Percentiles rank a stretch among this genome's conserved stretches.
Evolutionary conservation across 2,329 filamentous ascomycete species (phyloP).

Genomic region (Penicillium hesseltinei): DNA sequence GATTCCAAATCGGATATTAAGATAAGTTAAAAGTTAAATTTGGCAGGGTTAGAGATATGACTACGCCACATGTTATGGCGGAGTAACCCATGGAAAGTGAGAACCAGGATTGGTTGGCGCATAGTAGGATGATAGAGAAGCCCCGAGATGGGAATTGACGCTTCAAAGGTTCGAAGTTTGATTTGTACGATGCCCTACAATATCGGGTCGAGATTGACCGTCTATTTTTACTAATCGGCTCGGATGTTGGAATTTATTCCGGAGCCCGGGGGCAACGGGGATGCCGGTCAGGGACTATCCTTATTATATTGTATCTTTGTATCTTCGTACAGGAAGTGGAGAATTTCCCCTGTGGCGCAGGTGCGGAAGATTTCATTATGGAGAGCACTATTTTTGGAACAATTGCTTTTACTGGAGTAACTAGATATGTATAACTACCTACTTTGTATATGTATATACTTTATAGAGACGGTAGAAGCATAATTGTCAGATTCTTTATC

Average conservation of each 20-base stretch:
- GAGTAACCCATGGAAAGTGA: neutral
- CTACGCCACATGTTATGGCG: neutral
- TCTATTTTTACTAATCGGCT: neutral
- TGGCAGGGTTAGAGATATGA: neutral
- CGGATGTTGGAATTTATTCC: neutral
- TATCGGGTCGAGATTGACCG: neutral
- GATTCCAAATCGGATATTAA: neutral
- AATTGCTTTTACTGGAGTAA: neutral
- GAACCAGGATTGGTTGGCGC: too few relatives aligned
- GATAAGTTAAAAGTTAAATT: neutral
- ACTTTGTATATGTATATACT: too few relatives aligned
- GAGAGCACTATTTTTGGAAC: constrained; percentile 4
- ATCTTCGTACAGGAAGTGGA: neutral
- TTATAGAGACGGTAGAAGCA: neutral
- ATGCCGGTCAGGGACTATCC: neutral
- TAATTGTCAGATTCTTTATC: neutral
- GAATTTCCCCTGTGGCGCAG: constrained; percentile 8
- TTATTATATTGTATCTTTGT: neutral
- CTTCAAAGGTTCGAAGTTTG: neutral
- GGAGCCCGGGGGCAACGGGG: neutral
- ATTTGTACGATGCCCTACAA: neutral
- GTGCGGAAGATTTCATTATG: neutral
- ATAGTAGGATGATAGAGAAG: neutral
- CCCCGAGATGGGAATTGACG: neutral
- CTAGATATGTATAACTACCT: too few relatives aligned